phyloP scores from a whole-genome alignment of 1,284 basidiomycete species.

The Trichosporon sp. region DNA sequence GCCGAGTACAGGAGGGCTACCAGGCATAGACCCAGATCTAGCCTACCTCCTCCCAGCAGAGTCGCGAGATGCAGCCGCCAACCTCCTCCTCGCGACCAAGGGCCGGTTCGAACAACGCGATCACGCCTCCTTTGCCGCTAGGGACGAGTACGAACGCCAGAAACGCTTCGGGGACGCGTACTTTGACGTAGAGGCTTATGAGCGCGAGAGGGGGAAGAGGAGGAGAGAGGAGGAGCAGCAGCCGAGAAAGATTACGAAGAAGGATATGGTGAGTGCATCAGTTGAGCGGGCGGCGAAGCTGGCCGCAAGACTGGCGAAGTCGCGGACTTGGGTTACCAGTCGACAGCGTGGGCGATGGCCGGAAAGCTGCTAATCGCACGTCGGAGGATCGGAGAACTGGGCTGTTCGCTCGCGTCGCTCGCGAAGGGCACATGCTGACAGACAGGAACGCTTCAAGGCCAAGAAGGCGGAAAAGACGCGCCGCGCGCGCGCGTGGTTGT shows the following conservation, averaged over 20 bases:
- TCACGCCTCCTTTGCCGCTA: slow-evolving; percentile 59
- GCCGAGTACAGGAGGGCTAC: slow-evolving; percentile 14
- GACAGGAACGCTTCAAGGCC: slow-evolving; percentile 77
- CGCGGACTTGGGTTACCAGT: too few species aligned
- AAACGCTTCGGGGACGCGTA: slow-evolving; percentile 83
- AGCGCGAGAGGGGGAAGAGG: slow-evolving; percentile 57
- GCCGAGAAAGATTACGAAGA: slow-evolving; percentile 67
- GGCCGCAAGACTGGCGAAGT: not conserved
- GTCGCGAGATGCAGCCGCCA: slow-evolving; percentile 41
- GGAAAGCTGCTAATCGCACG: not conserved
- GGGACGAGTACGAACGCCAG: slow-evolving; percentile 74
- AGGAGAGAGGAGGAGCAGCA: slow-evolving; percentile 55
- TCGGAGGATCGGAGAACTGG: not conserved
- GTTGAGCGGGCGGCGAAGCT: not conserved
- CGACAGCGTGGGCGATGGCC: too few species aligned
- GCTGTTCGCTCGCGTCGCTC: not conserved
- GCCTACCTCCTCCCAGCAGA: slow-evolving; percentile 72
- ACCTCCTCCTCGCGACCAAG: slow-evolving; percentile 48
- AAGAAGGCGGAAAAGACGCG: slow-evolving; percentile 77
- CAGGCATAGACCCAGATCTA: slow-evolving; percentile 76
- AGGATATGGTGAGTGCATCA: slow-evolving; percentile 65
- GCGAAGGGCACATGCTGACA: slow-evolving; percentile 12
- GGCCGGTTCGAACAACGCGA: slow-evolving; percentile 35
- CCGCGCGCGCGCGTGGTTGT: slow-evolving; percentile 80
- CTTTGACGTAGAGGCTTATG: slow-evolving; percentile 79